These are phyloP conservation scores for Phlegmacium glaucopus DNA, from an alignment of 768 basidiomycete species.

Conservation along the genomic window DNA sequence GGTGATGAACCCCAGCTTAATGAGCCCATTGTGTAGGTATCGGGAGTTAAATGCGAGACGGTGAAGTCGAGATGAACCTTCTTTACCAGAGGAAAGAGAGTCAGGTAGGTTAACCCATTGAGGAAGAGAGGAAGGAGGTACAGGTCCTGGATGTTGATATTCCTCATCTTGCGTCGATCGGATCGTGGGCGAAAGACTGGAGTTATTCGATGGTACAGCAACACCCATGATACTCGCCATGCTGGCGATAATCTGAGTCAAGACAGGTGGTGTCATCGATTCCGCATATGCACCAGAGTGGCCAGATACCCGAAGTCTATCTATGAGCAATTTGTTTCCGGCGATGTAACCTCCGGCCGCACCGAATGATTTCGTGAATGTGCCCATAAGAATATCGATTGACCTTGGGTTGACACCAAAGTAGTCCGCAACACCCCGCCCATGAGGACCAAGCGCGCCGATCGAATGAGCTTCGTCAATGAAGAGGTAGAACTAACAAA, in stretches of 20 bases:
- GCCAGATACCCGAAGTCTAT: conserved; percentile 75
- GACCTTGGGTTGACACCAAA: conserved; percentile 78
- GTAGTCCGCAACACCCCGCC: conserved; percentile 94
- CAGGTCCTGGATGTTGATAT: conserved; percentile 63
- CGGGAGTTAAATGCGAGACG: conserved; percentile 94
- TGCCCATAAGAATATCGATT: conserved; percentile 97
- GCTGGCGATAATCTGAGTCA: conserved; percentile 86
- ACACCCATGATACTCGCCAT: conserved; percentile 98
- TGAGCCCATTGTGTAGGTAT: conserved; percentile 83
- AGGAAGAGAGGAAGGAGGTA: conserved; percentile 61
- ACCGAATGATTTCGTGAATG: conserved; percentile 94
- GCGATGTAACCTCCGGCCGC: conserved; percentile 95
- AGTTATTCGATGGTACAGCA: conserved; percentile 29
- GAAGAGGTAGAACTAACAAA: conserved; percentile 96
- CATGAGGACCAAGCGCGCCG: conserved; percentile 91
- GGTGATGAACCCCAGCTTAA: conserved; percentile 94
- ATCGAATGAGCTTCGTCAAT: conserved; percentile 98
- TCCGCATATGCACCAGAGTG: conserved; percentile 88
- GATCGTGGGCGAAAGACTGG: not conserved
- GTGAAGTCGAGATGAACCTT: conserved; percentile 78
- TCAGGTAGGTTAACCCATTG: conserved; percentile 76
- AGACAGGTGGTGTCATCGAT: conserved; percentile 84
- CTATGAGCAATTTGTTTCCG: conserved; percentile 76
- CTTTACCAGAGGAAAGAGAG: conserved; percentile 72
- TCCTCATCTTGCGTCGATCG: conserved; percentile 2